Percentiles rank a stretch among this genome's conserved stretches.
Evolutionary conservation across 495 filamentous ascomycete species (phyloP).

Genomic region (Darksidea phi): DNA sequence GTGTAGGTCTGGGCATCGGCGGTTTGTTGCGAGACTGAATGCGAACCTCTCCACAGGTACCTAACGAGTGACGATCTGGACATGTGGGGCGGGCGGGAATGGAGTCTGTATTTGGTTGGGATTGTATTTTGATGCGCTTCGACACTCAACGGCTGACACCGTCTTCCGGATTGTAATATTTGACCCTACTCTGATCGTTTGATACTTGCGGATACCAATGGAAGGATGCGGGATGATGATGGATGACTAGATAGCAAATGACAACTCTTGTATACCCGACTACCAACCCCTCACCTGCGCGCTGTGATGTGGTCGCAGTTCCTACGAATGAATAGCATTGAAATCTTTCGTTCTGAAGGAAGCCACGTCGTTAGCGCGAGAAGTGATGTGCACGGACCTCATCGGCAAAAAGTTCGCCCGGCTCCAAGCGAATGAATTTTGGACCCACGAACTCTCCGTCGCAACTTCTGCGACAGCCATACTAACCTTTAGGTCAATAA

Average conservation of each 20-base stretch:
- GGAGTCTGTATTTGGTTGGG: slow-evolving; percentile 6
- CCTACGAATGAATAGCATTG: too few species aligned
- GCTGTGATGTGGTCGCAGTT: not conserved
- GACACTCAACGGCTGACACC: not conserved
- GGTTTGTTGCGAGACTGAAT: slow-evolving; percentile 34
- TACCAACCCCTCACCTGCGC: too few species aligned
- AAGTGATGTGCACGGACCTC: too few species aligned
- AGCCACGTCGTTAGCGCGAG: too few species aligned
- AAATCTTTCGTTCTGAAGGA: too few species aligned
- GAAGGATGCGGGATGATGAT: not conserved
- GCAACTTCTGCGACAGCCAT: not conserved
- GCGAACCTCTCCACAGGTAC: not conserved
- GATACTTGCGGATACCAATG: not conserved
- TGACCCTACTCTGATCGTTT: not conserved
- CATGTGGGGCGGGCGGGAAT: not conserved
- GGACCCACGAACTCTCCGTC: not conserved
- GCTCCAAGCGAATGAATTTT: slow-evolving; percentile 1
- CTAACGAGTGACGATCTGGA: slow-evolving; percentile 14
- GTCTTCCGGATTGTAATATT: not conserved
- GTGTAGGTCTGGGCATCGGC: slow-evolving; percentile 43
- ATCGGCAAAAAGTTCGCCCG: slow-evolving; percentile 11
- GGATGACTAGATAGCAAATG: slow-evolving; percentile 7
- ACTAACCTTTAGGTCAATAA: slow-evolving; percentile 16
- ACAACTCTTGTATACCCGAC: not conserved
- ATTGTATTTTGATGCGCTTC: not conserved